These are phyloP conservation scores for Carex sylvatica DNA, from an alignment of 202 grass and related monocot genomes.

Conservation along the genomic window DNA sequence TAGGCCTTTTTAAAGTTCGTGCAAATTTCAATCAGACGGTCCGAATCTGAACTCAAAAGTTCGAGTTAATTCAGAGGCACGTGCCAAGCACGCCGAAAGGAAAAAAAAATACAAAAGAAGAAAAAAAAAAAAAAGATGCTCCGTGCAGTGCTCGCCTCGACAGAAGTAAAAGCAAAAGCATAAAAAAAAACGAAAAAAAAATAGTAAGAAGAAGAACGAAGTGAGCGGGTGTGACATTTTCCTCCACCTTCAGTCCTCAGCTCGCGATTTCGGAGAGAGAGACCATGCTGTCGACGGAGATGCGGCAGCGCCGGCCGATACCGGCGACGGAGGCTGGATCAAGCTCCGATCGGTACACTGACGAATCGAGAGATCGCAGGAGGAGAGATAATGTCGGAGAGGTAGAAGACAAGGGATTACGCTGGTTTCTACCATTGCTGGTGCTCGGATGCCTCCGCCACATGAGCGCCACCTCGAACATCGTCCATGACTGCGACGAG, in stretches of 20 bases:
- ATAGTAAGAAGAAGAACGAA: neutral
- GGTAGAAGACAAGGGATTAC: constrained; percentile 41
- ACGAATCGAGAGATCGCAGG: constrained; percentile 57
- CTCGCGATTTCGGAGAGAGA: neutral
- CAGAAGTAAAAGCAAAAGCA: neutral
- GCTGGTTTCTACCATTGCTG: constrained; percentile 81
- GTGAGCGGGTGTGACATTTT: neutral
- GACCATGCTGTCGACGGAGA: constrained; percentile 54
- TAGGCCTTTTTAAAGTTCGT: no score
- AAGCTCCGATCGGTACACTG: constrained; percentile 52
- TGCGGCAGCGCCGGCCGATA: constrained; percentile 53
- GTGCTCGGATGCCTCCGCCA: constrained; percentile 73
- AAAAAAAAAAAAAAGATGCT: neutral
- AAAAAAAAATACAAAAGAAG: no score
- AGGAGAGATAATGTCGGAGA: constrained; percentile 27
- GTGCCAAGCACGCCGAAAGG: no score
- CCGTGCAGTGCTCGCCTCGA: neutral
- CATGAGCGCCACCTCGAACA: constrained; percentile 96
- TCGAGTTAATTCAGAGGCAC: no score
- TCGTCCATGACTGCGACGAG: constrained; percentile 99
- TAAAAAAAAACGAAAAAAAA: neutral
- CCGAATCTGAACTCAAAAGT: no score
- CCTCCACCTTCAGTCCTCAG: neutral
- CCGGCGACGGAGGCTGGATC: constrained; percentile 27
- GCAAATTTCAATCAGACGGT: no score